Evolutionary conservation across 768 basidiomycete genomes (phyloP), one percentile per base, ranked within the genome.

Genomic region (Lactifluus rugatus): DNA sequence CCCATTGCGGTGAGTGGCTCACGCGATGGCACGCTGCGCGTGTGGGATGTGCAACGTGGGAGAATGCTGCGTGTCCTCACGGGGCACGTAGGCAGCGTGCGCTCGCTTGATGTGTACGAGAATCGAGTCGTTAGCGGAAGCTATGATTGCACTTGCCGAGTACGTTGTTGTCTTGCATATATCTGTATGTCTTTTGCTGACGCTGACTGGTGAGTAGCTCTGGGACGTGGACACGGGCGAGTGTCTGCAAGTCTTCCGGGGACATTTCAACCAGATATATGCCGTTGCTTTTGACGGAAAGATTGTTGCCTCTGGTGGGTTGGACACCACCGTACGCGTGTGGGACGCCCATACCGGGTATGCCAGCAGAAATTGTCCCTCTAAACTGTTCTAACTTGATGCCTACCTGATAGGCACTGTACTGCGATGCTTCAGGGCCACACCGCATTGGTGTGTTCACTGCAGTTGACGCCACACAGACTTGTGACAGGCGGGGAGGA

Each of bases 301-400:
- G 70, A 75, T 95, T 19, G 77, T 99, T 23, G 95, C 95, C 0
- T 93, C 90, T 63, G 95, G 95, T 2, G 95, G 93, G 0, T 96
- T 98, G 67, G 96, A 98, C 70, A 97, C 98, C 62, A 93, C 96
- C 19, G 93, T 98, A 54, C 95, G 96, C 67, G 87, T 96, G 50
- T 99, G 95, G 95, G 95, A 99, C 65, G 89, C 86, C 6, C 79
- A 89, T 54, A 75, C 89, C 0, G 81, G 82, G 0, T 80, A 82
- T 60, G 78, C 78, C 52, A 62, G 51, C 49, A 10, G 10, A 48
- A 55, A 14, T 11, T 3, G 42, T 11, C 36, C 56, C 34, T 36
- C 26, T 8, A 9, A 19, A 11, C 16, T 34, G 23, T 23, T 36
- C 19, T 25, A 26, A 25, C 36, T 44, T 32, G 16, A 48, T 36